Evolutionary conservation across 2,329 filamentous ascomycete genomes (phyloP).

Genomic region (Xylariaceae sp.): DNA sequence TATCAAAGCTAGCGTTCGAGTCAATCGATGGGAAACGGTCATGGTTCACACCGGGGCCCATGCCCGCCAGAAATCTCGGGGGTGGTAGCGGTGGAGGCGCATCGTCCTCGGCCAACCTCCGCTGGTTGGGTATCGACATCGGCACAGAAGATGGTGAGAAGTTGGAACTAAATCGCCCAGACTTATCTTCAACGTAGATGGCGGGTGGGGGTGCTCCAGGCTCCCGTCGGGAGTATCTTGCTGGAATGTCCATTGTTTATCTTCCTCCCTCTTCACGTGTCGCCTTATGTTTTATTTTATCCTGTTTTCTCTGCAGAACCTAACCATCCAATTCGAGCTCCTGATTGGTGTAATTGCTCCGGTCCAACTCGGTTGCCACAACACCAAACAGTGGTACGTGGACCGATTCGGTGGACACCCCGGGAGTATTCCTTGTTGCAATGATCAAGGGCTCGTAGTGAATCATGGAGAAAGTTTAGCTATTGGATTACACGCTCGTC

Average conservation of each 20-base stretch:
- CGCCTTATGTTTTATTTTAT: constrained; percentile 2
- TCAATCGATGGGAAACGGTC: constrained; percentile 30
- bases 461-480: background rate
- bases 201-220: constrained; percentile 30
- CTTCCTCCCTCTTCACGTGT: too few relatives aligned
- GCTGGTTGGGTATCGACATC: constrained; percentile 36
- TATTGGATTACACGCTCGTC: background rate
- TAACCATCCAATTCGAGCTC: constrained; percentile 10
- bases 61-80: constrained; percentile 31
- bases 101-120: constrained; percentile 31
- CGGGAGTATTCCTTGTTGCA: too few relatives aligned
- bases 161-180: constrained; percentile 24
- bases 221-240: constrained; percentile 30
- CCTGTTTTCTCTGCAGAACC: constrained; percentile 11
- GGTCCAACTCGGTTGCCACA: too few relatives aligned
- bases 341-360: background rate
- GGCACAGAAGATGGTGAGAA: constrained; percentile 35
- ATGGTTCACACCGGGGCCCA: constrained; percentile 25
- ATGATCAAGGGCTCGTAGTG: too few relatives aligned
- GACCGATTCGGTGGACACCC: too few relatives aligned
- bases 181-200: constrained; percentile 30
- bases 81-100: constrained; percentile 38
- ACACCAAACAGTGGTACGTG: too few relatives aligned
- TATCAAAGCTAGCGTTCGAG: constrained; percentile 30
- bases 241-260: constrained; percentile 28